These are phyloP conservation scores for Silene conica DNA, from an alignment of 148 eudicot genomes.

Conservation along the genomic window DNA sequence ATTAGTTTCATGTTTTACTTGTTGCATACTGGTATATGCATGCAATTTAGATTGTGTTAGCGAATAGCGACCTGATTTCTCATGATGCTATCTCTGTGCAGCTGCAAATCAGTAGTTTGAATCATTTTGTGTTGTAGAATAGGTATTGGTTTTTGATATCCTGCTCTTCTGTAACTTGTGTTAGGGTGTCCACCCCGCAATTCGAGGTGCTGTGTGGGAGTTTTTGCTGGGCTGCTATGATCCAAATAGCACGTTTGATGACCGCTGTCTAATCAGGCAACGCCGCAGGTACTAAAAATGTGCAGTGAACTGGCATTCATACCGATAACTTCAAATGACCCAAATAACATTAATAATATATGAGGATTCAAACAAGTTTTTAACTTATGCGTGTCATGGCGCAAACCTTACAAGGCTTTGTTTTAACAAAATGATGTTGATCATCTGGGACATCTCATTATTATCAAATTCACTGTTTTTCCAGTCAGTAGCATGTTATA, in stretches of 20 bases:
- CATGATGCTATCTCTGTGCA: not conserved
- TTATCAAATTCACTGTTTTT: too few relatives aligned
- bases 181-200: constrained; percentile 89
- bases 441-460: too few relatives aligned
- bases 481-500: too few relatives aligned
- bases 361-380: not conserved
- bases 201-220: constrained; percentile 90
- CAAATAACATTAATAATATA: not conserved
- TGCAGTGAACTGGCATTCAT: too few relatives aligned
- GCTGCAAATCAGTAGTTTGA: not conserved
- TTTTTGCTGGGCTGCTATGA: constrained; percentile 90
- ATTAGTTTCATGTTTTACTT: too few relatives aligned
- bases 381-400: not conserved
- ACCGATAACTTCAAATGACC: too few relatives aligned
- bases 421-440: too few relatives aligned
- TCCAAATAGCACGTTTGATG: constrained; percentile 78
- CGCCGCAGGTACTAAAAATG: constrained; percentile 48
- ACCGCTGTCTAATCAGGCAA: constrained; percentile 64
- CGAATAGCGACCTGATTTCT: not conserved
- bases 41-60: not conserved
- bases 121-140: not conserved
- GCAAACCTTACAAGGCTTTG: not conserved
- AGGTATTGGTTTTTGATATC: not conserved
- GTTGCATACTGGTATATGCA: too few relatives aligned
- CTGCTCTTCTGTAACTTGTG: constrained; percentile 15